These are phyloP conservation scores for Marvania coccoides DNA, from an alignment of 139 green algal species.

Conservation along the genomic window DNA sequence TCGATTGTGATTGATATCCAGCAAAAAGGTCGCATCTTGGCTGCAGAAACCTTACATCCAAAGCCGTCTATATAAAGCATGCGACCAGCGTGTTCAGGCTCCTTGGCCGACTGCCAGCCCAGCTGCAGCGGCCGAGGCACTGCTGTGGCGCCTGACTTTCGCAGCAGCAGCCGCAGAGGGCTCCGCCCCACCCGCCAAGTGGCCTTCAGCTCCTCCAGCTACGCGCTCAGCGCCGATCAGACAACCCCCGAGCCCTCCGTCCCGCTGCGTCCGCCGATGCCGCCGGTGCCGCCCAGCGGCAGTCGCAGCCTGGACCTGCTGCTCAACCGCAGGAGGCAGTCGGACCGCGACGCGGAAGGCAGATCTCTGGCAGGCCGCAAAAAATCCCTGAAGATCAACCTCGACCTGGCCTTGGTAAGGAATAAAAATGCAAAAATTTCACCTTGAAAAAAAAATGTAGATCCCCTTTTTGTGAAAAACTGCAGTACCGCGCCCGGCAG, in stretches of 20 bases:
- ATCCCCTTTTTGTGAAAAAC: not conserved
- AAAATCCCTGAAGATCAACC: slow-evolving; percentile 76
- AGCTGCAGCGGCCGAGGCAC: not conserved
- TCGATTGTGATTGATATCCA: too few relatives aligned
- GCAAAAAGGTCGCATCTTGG: too few relatives aligned
- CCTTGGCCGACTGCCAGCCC: not conserved
- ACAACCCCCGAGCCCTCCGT: too few relatives aligned
- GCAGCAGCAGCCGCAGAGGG: not conserved
- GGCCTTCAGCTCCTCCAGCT: not conserved
- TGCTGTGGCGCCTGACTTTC: too few relatives aligned
- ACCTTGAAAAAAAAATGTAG: not conserved
- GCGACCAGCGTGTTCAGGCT: not conserved
- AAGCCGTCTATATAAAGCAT: not conserved
- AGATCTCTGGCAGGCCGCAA: not conserved
- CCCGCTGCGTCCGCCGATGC: too few relatives aligned
- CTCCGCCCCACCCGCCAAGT: not conserved
- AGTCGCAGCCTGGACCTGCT: too few relatives aligned
- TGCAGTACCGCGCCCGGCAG: slow-evolving; percentile 58
- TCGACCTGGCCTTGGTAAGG: slow-evolving; percentile 67
- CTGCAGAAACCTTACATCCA: too few relatives aligned
- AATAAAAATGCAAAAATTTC: not conserved
- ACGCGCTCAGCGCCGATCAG: not conserved
- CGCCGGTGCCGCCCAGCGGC: too few relatives aligned
- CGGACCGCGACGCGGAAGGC: not conserved
- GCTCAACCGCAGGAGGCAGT: too few relatives aligned